Conservation (phyloP, 73 alveolate species). For the Tetrahymena borealis region DNA sequence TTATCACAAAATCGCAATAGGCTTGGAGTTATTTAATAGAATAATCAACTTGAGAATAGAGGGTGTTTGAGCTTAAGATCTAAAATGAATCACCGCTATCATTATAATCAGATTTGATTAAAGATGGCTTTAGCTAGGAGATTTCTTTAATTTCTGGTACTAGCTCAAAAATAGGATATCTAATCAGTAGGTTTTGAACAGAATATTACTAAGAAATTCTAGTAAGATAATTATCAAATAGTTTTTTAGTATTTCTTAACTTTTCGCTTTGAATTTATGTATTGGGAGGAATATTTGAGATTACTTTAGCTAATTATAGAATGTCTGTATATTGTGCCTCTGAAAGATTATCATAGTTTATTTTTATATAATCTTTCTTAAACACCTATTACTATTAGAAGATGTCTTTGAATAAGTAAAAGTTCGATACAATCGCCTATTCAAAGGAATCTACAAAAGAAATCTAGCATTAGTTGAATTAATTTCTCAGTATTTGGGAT, state of each 20-base stretch:
- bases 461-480: neutral
- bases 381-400: neutral
- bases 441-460: neutral
- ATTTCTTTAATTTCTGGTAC: neutral
- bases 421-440: neutral
- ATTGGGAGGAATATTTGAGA: neutral
- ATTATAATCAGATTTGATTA: neutral
- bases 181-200: neutral
- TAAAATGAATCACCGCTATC: neutral
- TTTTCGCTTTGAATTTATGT: neutral
- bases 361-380: neutral
- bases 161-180: neutral
- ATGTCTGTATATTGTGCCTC: neutral
- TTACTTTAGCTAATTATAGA: neutral
- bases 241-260: neutral
- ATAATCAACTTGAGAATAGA: neutral
- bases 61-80: neutral
- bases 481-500: neutral
- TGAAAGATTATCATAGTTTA: neutral
- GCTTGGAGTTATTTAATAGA: neutral
- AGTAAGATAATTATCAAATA: neutral
- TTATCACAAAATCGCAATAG: neutral
- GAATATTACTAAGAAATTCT: neutral
- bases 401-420: neutral
- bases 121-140: neutral